These are phyloP conservation scores for Phalaenopsis hybrid DNA, from an alignment of 116 monocot species.

Conservation along the genomic window DNA sequence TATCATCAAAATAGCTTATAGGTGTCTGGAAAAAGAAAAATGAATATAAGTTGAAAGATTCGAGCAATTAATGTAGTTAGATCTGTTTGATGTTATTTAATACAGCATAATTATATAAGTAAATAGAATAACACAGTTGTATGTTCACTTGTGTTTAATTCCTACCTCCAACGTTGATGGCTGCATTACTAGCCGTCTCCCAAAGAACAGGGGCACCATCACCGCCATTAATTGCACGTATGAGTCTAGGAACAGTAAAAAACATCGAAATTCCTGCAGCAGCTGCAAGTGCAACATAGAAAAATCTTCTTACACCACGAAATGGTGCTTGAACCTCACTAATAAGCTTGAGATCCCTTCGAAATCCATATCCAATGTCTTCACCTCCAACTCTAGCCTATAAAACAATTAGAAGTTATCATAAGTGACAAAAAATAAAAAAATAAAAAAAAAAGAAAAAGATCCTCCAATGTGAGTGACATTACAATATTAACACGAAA, in stretches of 20 bases:
- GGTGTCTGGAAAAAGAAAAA: not conserved
- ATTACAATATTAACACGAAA: not conserved
- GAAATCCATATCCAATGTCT: conserved; percentile 90
- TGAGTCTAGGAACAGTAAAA: conserved; percentile 81
- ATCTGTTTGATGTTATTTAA: not conserved
- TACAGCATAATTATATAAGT: not conserved
- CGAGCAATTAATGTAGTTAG: not conserved
- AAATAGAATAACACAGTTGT: not conserved
- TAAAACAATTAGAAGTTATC: conserved; percentile 5
- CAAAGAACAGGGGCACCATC: conserved; percentile 78
- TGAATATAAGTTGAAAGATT: not conserved
- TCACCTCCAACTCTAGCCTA: conserved; percentile 86
- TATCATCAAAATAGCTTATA: not conserved
- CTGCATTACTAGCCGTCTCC: conserved; percentile 77
- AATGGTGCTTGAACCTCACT: conserved; percentile 99
- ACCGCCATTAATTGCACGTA: conserved; percentile 74
- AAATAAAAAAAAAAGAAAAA: not conserved
- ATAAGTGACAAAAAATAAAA: not conserved
- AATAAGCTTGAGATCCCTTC: conserved; percentile 96
- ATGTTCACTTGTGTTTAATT: not conserved
- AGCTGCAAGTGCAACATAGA: conserved; percentile 81
- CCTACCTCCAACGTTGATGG: conserved; percentile 90
- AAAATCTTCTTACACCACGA: conserved; percentile 97
- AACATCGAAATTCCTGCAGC: conserved; percentile 94
- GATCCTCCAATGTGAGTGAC: not conserved